Base-by-base conservation (phyloP, 441 rosid genomes). In the Sinapis alba region DNA sequence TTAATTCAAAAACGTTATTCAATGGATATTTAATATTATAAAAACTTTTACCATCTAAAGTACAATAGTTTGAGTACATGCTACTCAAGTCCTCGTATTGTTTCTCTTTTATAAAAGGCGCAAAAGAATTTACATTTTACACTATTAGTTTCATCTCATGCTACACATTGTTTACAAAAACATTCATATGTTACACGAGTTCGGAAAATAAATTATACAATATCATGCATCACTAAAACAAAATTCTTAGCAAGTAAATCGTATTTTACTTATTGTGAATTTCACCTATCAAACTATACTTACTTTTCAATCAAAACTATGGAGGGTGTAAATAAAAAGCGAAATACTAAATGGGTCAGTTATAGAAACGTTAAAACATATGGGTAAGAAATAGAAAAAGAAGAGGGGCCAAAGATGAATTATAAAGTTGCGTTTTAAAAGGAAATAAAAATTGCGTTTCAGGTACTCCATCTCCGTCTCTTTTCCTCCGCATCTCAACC, bases 381-480 rank as follows among this genome's bases (percentile, higher is more conserved):
- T 20, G 59, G 59, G 27, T 1, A n/a, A n/a, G n/a, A 69, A 15
- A 36, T 61, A 21, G 57, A 45, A 74, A 75, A 47, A 51, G 4
- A 19, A 26, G 11, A 68, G 69, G 43, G 21, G 18, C 15, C 8
- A 56, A 61, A 54, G 10, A 27, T 19, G 23, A 57, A 76, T 26
- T 27, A 69, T 6, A 23, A 64, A 63, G 26, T 27, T 47, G 38
- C 32, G 45, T 38, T 21, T 30, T 12, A 68, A 65, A 56, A 24
- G 1, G 4, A 34, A 24, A 58, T 47, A n/a, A 27, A 28, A 63
- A 12, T 6, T 38, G 79, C 75, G 79, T 79, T 74, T 50, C 58
- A 15, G 58, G 71, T 68, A 78, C 79, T 75, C 76, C 79, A 65
- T 71, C 76, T 75, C 79, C 73, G 79, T 75, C 82, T 75, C 79